Evolutionary conservation across 2,329 filamentous ascomycete genomes (phyloP), one percentile per base, ranked within the genome.

Genomic region (Penicillium sp.): DNA sequence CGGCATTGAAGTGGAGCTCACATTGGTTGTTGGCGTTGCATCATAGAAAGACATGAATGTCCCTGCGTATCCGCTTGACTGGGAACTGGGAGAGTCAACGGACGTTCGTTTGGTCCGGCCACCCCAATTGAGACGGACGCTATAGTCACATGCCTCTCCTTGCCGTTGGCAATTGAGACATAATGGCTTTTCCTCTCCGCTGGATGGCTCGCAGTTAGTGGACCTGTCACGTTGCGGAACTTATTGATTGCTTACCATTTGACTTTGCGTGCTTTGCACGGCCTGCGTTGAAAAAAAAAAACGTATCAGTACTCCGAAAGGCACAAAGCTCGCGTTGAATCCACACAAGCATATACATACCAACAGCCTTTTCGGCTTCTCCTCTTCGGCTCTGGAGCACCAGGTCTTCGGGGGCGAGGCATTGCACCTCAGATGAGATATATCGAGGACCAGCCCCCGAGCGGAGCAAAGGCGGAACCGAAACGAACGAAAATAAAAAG

Each of bases 41-140:
- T 57, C 58, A 4, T 51, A 35, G 27, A 62, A 62, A 6, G 54
- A 57, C 20, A 66, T 57, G 42, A 66, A 52, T 27, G 52, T 54
- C 35, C 55, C 55, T 20, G 58, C 63, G 63, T 63, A 55, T 55
- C 63, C 60, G 58, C 62, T 67, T 14, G 68, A 66, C 45, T 64
- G 64, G 22, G 71, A 68, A 31, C 54, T 60, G 5, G 69, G 64
- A 7, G 70, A 72, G 47, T 69, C 76, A 66, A 62, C 73, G 59
- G 61, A 79, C 75, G 49, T 75, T 72, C 83, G 85, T 68, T 84
- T 87, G 48, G 82, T 81, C 54, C 89, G 82, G 4, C 89, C 89
- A 57, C 88, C 87, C 90, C 90, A 93, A 66, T 92, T 92, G 61
- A 93, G 76, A 29, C 88, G 83, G 64, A 93, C 89, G 65, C 85